Evolutionary conservation across 192 early-diverging fungal genomes (phyloP).

Genomic region (Podila minutissima): DNA sequence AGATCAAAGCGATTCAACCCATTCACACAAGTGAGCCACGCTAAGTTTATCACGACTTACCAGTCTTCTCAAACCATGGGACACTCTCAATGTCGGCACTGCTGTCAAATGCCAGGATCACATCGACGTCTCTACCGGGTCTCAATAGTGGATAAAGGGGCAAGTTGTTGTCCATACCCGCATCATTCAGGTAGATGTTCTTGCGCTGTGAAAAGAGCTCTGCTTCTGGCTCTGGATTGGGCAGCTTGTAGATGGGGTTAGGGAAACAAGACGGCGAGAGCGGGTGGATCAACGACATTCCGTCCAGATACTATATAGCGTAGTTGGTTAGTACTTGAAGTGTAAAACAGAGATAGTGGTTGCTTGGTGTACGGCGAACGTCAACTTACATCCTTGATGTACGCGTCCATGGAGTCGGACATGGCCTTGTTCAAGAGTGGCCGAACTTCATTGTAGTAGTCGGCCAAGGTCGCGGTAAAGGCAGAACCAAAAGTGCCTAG

Average conservation of each 20-base stretch:
- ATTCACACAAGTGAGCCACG: neutral
- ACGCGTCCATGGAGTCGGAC: constrained; percentile 49
- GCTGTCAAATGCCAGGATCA: constrained; percentile 78
- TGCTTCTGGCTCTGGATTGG: constrained; percentile 42
- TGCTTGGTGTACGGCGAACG: no score
- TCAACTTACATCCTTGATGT: constrained; percentile 42
- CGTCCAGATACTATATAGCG: constrained; percentile 57
- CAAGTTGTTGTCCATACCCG: constrained; percentile 84
- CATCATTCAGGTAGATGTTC: constrained; percentile 74
- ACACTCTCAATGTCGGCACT: constrained; percentile 76
- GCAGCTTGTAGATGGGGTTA: constrained; percentile 71
- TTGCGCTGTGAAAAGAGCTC: constrained; percentile 31
- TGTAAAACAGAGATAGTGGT: no score
- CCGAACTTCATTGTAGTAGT: constrained; percentile 60
- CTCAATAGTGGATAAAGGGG: constrained; percentile 78
- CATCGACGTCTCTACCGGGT: constrained; percentile 73
- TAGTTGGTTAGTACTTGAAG: neutral
- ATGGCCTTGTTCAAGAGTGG: constrained; percentile 47
- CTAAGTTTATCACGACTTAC: constrained; percentile 11
- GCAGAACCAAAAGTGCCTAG: constrained; percentile 67
- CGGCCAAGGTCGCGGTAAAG: constrained; percentile 60
- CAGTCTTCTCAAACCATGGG: constrained; percentile 68
- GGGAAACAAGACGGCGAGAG: constrained; percentile 74
- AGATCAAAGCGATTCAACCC: no score
- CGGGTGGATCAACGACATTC: constrained; percentile 63